Percentiles rank a stretch among this genome's conserved stretches.
phyloP scores from a whole-genome alignment of 2,329 filamentous ascomycete genomes.

The Fusarium heterosporum region DNA sequence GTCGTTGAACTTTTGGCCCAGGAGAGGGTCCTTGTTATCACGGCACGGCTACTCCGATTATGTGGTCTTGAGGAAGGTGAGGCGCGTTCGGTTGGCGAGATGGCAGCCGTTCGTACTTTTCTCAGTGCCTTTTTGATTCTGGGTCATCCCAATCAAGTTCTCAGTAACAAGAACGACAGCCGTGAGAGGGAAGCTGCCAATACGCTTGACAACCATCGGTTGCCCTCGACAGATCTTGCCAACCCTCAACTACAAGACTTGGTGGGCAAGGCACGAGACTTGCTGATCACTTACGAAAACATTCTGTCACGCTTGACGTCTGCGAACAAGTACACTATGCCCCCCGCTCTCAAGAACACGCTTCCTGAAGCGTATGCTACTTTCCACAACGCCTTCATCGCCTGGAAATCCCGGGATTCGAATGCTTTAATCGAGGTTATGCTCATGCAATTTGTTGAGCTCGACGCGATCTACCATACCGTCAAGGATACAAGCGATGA shows the following conservation, averaged over 20 bases:
- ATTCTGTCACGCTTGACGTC: conserved; percentile 74
- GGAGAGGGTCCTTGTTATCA: conserved; percentile 72
- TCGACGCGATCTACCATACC: conserved; percentile 85
- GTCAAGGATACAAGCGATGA: conserved; percentile 83
- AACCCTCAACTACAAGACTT: conserved; percentile 76
- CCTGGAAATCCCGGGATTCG: conserved; percentile 86
- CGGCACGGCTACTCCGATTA: conserved; percentile 74
- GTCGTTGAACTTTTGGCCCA: conserved; percentile 76
- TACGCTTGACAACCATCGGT: conserved; percentile 46
- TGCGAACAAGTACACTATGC: conserved; percentile 75
- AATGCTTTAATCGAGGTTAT: conserved; percentile 83
- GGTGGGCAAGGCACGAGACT: conserved; percentile 80
- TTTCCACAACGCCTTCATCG: conserved; percentile 82
- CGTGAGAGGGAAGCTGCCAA: conserved; percentile 66
- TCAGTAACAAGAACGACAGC: conserved; percentile 77
- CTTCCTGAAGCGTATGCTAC: conserved; percentile 77
- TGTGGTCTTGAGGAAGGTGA: conserved; percentile 77
- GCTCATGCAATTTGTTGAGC: conserved; percentile 86
- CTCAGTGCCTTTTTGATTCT: conserved; percentile 83
- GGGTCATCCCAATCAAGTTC: conserved; percentile 81
- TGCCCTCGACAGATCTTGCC: conserved; percentile 61
- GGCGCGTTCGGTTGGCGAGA: conserved; percentile 72
- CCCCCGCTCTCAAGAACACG: conserved; percentile 69
- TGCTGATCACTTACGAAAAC: conserved; percentile 82
- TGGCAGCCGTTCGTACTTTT: conserved; percentile 79